Evolutionary conservation across 352 stramenopile species (phyloP), one percentile per base, ranked within the genome.

Genomic region (Thalassiosira oceanica): DNA sequence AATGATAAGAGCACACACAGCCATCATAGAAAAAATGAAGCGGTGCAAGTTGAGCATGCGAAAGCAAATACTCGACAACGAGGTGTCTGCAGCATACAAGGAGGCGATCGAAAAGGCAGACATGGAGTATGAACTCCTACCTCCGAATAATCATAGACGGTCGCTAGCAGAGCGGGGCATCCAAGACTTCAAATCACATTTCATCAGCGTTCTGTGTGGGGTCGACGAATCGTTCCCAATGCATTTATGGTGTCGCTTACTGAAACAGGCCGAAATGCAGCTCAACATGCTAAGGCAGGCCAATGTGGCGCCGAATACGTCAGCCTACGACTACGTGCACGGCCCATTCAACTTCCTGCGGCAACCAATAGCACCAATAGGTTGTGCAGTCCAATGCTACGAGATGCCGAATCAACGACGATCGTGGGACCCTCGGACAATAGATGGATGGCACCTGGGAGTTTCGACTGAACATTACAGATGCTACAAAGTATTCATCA

Each of bases 91-190:
- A 23, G 50, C 53, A 5, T 65, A 69, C n/a, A 67, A 65, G 26
- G 16, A 57, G 16, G 26, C 10, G 27, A 73, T 73, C 26, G 35
- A 44, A 35, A 28, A 54, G 7, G 26, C 71, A 26, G 31, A 54
- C 24, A 53, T 55, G 27, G 36, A 15, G 13, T 43, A 61, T 1
- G 28, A 87, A 57, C 49, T 80, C n/a, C 55, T 69, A 1, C 69
- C 73, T 24, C 58, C 57, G 20, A 28, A 55, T n/a, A 16, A 56
- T 6, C 78, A 87, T 50, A 21, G 61, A 36, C 35, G 54, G 23
- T 84, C 82, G 43, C 27, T 35, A 43, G 74, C 78, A 1, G 74
- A 87, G 31, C 48, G 54, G 36, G 67, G 61, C 18, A 86, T 86
- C 21, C 53, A 67, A 29, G 82, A 65, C 2, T 84, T 63, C 18